Base-by-base conservation (phyloP, 2,329 filamentous ascomycete genomes). In the Hypoxylon sp. region DNA sequence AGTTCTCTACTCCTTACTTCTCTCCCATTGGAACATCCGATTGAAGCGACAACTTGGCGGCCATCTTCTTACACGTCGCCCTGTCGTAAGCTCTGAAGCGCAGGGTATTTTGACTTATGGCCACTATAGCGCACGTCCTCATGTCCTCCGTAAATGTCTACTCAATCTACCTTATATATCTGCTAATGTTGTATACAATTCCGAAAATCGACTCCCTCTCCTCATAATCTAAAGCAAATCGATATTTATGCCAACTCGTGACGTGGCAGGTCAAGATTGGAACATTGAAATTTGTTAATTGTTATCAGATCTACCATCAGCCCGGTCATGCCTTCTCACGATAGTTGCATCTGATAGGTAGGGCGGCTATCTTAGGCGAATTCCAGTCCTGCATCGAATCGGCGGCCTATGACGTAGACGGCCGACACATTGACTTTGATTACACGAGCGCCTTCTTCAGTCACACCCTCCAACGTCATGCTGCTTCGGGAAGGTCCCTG, bases 401-500 rank as follows among this genome's bases (percentile, higher is more conserved):
- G n/a, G 51, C 32, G 22, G 26, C 42, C 9, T 60, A 70, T 70
- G 68, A 70, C 68, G 68, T 70, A 70, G 61, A 18, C 4, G 40
- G 33, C 44, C 20, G 61, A 20, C 32, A 53, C 26, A 51, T 59
- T 42, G 14, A 38, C 12, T 51, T 40, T 49, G 57, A 51, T 46
- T 46, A 48, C 22, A 49, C 32, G 42, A 44, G 42, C 46, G 26
- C 52, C 48, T 20, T 53, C 50, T 59, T 54, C 36, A 36, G 60
- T 68, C 55, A 45, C 59, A 60, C 62, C 51, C 18, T 55, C 46
- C 52, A 62, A 68, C 58, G 58, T 65, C 61, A 60, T 53, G 44
- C 60, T 65, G 36, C 63, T 65, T 66, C 28, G 33, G 62, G 63
- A 68, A 71, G 67, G 68, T 67, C 68, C 68, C 69, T 70, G 68